phyloP scores from a whole-genome alignment of 768 basidiomycete species.

The Leccinum obscurum region DNA sequence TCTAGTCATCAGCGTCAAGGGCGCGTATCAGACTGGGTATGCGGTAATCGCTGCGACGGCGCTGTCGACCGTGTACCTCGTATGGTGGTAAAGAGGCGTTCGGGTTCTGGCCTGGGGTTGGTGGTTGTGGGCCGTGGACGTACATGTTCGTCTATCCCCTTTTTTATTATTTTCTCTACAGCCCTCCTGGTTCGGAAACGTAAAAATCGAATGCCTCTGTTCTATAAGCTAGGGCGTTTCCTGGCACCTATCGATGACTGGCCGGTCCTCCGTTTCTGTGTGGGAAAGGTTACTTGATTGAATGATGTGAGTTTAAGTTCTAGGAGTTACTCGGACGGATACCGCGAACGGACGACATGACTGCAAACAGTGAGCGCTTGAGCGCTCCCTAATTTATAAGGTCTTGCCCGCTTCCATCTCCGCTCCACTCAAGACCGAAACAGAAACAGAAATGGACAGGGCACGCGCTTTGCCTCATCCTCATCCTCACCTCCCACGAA shows the following conservation, averaged over 20 bases:
- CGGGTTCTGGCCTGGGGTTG: slow-evolving; percentile 32
- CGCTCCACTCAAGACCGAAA: too few relatives aligned
- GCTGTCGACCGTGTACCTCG: slow-evolving; percentile 69
- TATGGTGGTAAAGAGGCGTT: slow-evolving; percentile 16
- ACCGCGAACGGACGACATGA: too few relatives aligned
- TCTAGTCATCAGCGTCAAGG: slow-evolving; percentile 77
- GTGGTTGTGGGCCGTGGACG: not conserved
- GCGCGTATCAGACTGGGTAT: slow-evolving; percentile 80
- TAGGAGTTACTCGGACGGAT: not conserved
- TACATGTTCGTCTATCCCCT: not conserved
- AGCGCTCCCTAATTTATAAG: too few relatives aligned
- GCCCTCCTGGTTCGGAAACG: not conserved
- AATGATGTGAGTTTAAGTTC: not conserved
- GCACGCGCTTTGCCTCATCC: too few relatives aligned
- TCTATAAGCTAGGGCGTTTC: not conserved
- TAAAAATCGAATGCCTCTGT: not conserved
- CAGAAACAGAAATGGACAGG: too few relatives aligned
- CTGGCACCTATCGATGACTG: not conserved
- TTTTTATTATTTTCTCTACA: not conserved
- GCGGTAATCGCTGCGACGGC: slow-evolving; percentile 79
- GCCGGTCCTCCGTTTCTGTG: not conserved
- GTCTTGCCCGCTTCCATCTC: too few relatives aligned
- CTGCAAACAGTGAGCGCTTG: too few relatives aligned
- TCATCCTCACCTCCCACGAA: too few relatives aligned
- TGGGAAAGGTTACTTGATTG: not conserved